phyloP scores from a whole-genome alignment of 2,329 filamentous ascomycete genomes.

The Microsporum canis region DNA sequence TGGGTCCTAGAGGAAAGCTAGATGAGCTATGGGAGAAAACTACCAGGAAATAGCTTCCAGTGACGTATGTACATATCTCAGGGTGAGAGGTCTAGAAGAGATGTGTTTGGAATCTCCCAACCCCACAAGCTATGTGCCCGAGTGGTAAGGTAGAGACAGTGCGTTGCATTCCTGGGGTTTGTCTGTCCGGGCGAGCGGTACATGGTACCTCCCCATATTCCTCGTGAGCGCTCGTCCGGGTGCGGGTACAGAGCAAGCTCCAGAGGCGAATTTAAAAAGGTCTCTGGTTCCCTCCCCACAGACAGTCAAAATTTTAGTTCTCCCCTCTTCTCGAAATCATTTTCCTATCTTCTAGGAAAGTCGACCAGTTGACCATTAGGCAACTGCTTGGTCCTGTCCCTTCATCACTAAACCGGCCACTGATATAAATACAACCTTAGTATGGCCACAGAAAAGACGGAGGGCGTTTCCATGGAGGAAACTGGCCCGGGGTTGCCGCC shows the following conservation, averaged over 20 bases:
- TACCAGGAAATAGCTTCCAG: neutral
- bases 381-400: neutral
- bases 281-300: neutral
- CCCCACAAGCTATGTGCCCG: neutral
- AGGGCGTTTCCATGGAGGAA: neutral
- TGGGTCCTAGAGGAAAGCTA: neutral
- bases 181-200: neutral
- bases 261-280: conserved; percentile 2
- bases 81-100: neutral
- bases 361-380: neutral
- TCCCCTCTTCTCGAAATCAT: neutral
- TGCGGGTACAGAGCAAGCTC: neutral
- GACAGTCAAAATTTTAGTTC: neutral
- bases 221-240: neutral
- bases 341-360: neutral
- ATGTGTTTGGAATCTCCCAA: neutral
- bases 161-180: neutral
- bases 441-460: neutral
- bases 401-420: neutral
- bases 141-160: neutral
- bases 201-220: neutral
- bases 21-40: neutral
- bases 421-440: neutral
- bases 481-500: neutral
- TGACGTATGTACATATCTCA: neutral